A percentile compares a stretch with the other conserved stretches of the same genome.
Conservation (phyloP, 768 basidiomycete genomes). For the Tephrocybe sp. region DNA sequence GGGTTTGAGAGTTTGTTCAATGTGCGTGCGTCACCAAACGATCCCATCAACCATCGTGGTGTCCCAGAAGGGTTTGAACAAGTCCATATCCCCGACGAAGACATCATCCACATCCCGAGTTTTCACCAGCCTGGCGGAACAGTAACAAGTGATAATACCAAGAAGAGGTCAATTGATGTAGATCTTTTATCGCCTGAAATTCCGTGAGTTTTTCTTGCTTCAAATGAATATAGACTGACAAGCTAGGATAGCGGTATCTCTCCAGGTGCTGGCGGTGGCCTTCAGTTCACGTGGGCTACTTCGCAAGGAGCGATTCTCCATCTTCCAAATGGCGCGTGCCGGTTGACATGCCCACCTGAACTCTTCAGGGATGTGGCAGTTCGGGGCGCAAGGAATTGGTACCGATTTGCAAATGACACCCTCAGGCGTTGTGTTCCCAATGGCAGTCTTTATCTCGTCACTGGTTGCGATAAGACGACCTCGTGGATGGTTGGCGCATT, state of each 20-base stretch:
- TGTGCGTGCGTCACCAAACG: constrained; percentile 11
- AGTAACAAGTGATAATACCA: constrained; percentile 8
- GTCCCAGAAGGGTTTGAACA: constrained; percentile 15
- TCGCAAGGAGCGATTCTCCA: constrained; percentile 14
- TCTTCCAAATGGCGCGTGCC: constrained; percentile 12
- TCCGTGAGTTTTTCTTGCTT: not conserved
- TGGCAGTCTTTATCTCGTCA: constrained; percentile 19
- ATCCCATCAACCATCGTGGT: constrained; percentile 17
- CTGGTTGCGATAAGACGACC: constrained; percentile 18
- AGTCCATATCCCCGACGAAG: constrained; percentile 10
- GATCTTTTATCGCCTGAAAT: constrained; percentile 9
- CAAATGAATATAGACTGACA: not conserved
- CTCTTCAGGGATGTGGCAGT: constrained; percentile 10
- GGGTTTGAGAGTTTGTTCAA: constrained; percentile 21
- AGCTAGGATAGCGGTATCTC: not conserved
- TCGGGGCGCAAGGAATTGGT: constrained; percentile 12
- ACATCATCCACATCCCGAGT: constrained; percentile 11
- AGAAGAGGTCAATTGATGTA: constrained; percentile 3
- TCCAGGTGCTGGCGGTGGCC: constrained; percentile 4
- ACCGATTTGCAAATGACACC: constrained; percentile 10
- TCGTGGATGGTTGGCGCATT: constrained; percentile 17
- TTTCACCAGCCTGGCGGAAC: constrained; percentile 6
- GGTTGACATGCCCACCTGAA: constrained; percentile 9
- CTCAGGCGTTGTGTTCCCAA: constrained; percentile 14
- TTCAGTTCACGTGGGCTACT: constrained; percentile 14